phyloP scores from a whole-genome alignment of 2,329 filamentous ascomycete species.

The Hysterium pulicare region DNA sequence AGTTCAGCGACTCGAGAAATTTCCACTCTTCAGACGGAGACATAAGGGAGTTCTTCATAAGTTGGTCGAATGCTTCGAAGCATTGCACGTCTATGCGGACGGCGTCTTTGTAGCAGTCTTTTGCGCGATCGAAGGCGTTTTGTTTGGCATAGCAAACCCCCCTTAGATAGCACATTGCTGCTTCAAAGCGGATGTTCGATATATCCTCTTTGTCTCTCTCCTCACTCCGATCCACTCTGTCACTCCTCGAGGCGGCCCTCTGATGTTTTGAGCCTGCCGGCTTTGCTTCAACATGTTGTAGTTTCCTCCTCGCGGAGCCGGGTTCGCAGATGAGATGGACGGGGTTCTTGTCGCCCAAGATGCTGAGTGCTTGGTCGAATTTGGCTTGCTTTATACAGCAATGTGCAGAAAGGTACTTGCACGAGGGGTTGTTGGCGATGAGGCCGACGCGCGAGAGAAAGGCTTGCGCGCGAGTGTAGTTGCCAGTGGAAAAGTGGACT shows the following conservation, averaged over 20 bases:
- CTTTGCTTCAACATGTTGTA: slow-evolving; percentile 61
- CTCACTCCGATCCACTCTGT: slow-evolving; percentile 57
- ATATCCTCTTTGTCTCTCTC: slow-evolving; percentile 66
- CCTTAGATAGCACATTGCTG: slow-evolving; percentile 93
- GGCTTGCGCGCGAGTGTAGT: slow-evolving; percentile 86
- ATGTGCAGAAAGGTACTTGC: slow-evolving; percentile 88
- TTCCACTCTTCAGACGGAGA: slow-evolving; percentile 84
- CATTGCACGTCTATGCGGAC: slow-evolving; percentile 96
- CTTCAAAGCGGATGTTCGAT: slow-evolving; percentile 80
- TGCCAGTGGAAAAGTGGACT: slow-evolving; percentile 91
- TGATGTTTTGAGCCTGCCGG: slow-evolving; percentile 43
- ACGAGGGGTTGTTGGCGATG: slow-evolving; percentile 75
- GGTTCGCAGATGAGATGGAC: slow-evolving; percentile 73
- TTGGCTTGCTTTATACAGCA: slow-evolving; percentile 90
- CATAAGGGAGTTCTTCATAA: slow-evolving; percentile 95
- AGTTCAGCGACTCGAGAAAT: slow-evolving; percentile 84
- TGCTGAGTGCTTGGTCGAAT: slow-evolving; percentile 79
- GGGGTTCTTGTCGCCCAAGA: slow-evolving; percentile 93
- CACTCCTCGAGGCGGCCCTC: slow-evolving; percentile 46
- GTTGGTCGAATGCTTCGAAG: slow-evolving; percentile 95
- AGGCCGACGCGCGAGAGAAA: slow-evolving; percentile 83
- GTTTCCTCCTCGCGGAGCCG: slow-evolving; percentile 65
- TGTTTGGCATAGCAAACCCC: slow-evolving; percentile 95
- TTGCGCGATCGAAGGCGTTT: slow-evolving; percentile 94
- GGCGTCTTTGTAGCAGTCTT: slow-evolving; percentile 97